A percentile compares a stretch with the other conserved stretches of the same genome.
These are phyloP conservation scores for Anaeramoeba ignava DNA, from an alignment of 78 protist genomes.

Conservation along the genomic window DNA sequence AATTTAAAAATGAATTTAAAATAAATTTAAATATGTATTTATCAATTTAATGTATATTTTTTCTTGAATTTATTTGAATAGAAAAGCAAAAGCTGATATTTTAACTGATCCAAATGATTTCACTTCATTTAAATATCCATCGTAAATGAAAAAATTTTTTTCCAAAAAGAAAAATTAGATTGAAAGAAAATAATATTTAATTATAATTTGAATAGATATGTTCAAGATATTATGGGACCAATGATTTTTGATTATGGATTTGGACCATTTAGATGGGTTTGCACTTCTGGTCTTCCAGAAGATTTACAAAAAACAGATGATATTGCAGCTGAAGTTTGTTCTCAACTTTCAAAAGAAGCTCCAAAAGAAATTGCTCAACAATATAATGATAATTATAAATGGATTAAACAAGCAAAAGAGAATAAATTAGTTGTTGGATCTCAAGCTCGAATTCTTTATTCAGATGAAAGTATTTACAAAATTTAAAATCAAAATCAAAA, in stretches of 20 bases:
- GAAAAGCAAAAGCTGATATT: background rate
- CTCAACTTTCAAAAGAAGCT: slow-evolving; percentile 6
- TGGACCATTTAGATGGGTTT: slow-evolving; percentile 87
- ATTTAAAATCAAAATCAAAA: too few relatives aligned
- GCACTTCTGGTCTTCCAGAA: slow-evolving; percentile 37
- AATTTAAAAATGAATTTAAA: too few relatives aligned
- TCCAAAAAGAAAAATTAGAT: too few relatives aligned
- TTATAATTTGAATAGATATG: too few relatives aligned
- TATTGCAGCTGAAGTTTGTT: slow-evolving; percentile 49
- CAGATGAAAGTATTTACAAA: slow-evolving; percentile 12
- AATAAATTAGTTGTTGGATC: slow-evolving; percentile 18
- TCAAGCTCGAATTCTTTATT: slow-evolving; percentile 12
- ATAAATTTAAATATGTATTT: too few relatives aligned
- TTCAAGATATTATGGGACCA: slow-evolving; percentile 72
- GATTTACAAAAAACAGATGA: slow-evolving; percentile 61
- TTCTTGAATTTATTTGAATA: background rate
- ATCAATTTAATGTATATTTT: background rate
- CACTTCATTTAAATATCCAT: background rate
- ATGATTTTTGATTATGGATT: slow-evolving; percentile 70
- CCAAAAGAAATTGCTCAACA: slow-evolving; percentile 39
- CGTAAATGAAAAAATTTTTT: too few relatives aligned
- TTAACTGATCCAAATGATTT: background rate
- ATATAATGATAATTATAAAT: slow-evolving; percentile 59
- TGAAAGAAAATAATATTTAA: too few relatives aligned
- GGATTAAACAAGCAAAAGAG: slow-evolving; percentile 48